Conservation (phyloP, 73 alveolate genomes). For the Tetrahymena malaccensis region DNA sequence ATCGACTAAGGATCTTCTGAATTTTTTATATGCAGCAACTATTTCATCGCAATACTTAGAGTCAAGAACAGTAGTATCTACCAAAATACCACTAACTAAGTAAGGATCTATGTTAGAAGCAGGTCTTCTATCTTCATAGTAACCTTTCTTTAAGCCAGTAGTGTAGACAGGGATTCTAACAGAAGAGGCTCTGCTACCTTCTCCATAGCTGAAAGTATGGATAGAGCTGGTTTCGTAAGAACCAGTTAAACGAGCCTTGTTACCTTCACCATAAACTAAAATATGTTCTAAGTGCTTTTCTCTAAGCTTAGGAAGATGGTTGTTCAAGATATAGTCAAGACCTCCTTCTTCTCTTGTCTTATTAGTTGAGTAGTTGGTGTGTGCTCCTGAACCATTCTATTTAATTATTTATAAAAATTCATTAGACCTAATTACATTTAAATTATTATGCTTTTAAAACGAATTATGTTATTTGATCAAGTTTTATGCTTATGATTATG, state of each 20-base stretch:
- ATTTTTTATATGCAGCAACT: neutral
- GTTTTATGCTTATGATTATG: neutral
- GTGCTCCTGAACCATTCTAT: conserved; percentile 91
- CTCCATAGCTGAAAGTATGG: conserved; percentile 69
- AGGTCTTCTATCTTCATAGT: conserved; percentile 88
- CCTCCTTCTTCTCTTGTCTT: conserved; percentile 71
- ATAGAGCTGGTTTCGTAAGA: conserved; percentile 67
- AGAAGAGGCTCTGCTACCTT: conserved; percentile 85
- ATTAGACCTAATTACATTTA: neutral
- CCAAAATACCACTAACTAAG: conserved; percentile 55
- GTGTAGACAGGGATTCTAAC: conserved; percentile 83
- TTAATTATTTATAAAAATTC: neutral
- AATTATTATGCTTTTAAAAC: neutral
- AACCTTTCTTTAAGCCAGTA: conserved; percentile 57
- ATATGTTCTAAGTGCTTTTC: conserved; percentile 36
- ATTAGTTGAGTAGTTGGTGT: conserved; percentile 69
- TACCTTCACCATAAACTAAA: conserved; percentile 59
- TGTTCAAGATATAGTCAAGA: conserved; percentile 18
- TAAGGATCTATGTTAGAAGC: conserved; percentile 91
- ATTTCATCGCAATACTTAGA: neutral
- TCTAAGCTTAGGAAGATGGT: conserved; percentile 41
- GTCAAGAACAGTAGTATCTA: conserved; percentile 50
- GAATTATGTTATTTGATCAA: neutral
- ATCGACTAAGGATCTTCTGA: neutral
- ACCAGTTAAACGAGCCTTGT: conserved; percentile 79